Evolutionary conservation across 441 rosid genomes (phyloP).

Genomic region (Omphalea diandra): DNA sequence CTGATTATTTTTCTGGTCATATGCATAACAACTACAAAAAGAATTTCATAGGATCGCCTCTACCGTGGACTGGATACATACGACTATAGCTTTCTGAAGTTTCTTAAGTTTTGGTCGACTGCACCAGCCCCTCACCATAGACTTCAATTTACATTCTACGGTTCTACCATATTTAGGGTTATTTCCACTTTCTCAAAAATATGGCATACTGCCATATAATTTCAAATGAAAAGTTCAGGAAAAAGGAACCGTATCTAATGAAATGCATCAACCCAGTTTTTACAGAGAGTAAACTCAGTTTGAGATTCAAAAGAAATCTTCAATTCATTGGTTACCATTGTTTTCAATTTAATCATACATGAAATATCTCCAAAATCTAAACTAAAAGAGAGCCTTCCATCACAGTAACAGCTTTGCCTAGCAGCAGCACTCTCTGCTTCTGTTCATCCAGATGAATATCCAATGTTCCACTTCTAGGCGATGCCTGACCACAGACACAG

Average conservation of each 20-base stretch:
- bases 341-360: not conserved
- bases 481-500: conserved; percentile 47
- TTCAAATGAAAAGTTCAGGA: not conserved
- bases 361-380: conserved; percentile 25
- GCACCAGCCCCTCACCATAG: no score
- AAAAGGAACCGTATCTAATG: not conserved
- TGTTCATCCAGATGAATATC: conserved; percentile 49
- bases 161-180: no score
- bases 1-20: no score
- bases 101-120: no score
- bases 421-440: conserved; percentile 54
- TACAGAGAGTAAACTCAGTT: no score
- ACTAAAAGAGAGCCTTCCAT: conserved; percentile 70
- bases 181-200: no score
- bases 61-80: no score
- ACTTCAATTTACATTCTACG: no score
- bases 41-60: no score
- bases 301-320: not conserved
- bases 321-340: not conserved
- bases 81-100: no score
- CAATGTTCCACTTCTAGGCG: conserved; percentile 62
- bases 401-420: conserved; percentile 63
- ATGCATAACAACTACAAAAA: no score
- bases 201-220: no score
- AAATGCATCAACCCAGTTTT: not conserved